Evolutionary conservation across 345 rosid species (phyloP).

Genomic region (Sapria himalayana): DNA sequence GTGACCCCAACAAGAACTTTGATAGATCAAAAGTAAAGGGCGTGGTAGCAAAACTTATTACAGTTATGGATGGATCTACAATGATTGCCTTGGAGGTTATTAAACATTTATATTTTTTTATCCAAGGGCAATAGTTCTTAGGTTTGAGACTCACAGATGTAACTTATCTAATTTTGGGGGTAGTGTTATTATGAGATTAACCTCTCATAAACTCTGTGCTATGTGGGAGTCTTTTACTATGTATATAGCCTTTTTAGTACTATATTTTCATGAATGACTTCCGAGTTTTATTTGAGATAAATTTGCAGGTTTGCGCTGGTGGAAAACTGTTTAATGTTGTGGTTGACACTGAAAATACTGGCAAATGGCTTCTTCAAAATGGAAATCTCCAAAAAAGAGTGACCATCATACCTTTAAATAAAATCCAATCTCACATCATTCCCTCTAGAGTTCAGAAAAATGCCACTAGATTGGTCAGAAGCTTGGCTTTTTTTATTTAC

Average conservation of each 20-base stretch:
- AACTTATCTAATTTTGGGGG: no score
- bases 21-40: slow-evolving; percentile 93
- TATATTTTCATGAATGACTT: no score
- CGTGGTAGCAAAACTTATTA: slow-evolving; percentile 75
- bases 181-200: no score
- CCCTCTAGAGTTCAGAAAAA: slow-evolving; percentile 51
- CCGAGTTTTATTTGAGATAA: no score
- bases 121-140: no score
- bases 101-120: slow-evolving; percentile 2
- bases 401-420: slow-evolving; percentile 78
- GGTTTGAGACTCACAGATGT: no score
- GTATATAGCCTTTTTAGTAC: no score
- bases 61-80: slow-evolving; percentile 61
- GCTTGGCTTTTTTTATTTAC: no score
- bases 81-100: slow-evolving; percentile 90
- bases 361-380: slow-evolving; percentile 81
- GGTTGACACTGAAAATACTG: slow-evolving; percentile 82
- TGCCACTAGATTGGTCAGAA: slow-evolving; percentile 58
- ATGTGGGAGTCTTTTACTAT: no score
- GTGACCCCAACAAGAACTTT: slow-evolving; percentile 72
- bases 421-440: slow-evolving; percentile 45
- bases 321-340: slow-evolving; percentile 78
- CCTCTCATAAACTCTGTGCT: no score
- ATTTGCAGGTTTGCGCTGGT: slow-evolving; percentile 72
- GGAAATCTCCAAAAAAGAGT: slow-evolving; percentile 84